These are phyloP conservation scores for Rubia tinctorum DNA, from an alignment of 305 asterid genomes.

Conservation along the genomic window DNA sequence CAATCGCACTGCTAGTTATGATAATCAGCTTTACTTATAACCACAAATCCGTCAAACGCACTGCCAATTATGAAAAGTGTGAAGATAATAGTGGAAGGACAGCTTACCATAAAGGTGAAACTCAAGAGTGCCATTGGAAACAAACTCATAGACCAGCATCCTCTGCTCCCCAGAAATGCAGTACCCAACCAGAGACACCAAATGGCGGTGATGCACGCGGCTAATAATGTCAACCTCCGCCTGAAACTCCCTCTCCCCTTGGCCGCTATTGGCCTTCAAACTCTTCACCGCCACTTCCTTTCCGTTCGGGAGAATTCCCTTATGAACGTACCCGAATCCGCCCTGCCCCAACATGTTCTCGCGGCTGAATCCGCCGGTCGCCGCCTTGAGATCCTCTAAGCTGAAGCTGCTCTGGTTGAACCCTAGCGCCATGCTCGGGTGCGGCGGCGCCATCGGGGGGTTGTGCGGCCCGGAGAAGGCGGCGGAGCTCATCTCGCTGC, in stretches of 20 bases:
- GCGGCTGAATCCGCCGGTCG: constrained; percentile 53
- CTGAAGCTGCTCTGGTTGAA: constrained; percentile 70
- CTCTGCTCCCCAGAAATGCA: constrained; percentile 78
- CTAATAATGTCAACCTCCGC: constrained; percentile 95
- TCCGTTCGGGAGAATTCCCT: constrained; percentile 85
- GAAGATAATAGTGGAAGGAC: background rate
- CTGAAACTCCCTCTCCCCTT: constrained; percentile 92
- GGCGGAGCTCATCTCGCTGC: constrained; percentile 63
- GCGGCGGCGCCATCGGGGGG: constrained; percentile 52
- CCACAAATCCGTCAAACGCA: too few relatives aligned
- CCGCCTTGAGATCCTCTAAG: constrained; percentile 64
- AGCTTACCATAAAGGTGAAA: constrained; percentile 71
- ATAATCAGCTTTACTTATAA: too few relatives aligned
- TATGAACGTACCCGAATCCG: constrained; percentile 85
- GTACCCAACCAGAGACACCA: constrained; percentile 80
- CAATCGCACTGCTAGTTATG: too few relatives aligned
- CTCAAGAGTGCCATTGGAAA: constrained; percentile 67
- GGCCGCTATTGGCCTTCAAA: constrained; percentile 75
- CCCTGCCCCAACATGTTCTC: constrained; percentile 74
- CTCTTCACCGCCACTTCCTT: constrained; percentile 80
- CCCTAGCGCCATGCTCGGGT: constrained; percentile 53
- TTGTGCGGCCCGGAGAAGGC: constrained; percentile 55
- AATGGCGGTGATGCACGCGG: constrained; percentile 84
- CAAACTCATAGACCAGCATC: constrained; percentile 79
- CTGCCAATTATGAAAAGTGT: too few relatives aligned